Base-by-base conservation (phyloP, 2,329 filamentous ascomycete species). In the Colletotrichum orbiculare region DNA sequence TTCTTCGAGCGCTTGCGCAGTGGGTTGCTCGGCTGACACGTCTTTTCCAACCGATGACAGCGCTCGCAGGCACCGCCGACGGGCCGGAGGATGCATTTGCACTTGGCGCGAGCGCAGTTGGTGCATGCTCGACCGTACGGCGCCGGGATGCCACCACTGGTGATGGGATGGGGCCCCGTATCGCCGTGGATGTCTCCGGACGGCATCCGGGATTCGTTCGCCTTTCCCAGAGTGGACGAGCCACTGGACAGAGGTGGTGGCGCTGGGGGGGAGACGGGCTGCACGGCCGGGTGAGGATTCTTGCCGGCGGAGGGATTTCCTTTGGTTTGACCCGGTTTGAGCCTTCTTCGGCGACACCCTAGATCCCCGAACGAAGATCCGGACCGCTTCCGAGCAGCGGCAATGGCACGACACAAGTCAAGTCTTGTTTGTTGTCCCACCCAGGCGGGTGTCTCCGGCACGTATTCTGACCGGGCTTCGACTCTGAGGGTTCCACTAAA, bases 51-150 rank as follows among this genome's bases (percentile, higher is more conserved):
- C 6, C 80, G 78, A 52, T 76, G 71, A 48, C 81, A 83, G 60
- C 81, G 78, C 54, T 79, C 77, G 61, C 77, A 79, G 9, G 53
- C 66, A 7, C 67, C 57, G 10, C 72, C 74, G 11, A 61, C 69
- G 3, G 69, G 63, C 17, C 74, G 71, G 46, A 78, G 72, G 35
- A 81, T 76, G 67, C 80, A 82, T 71, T 80, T 81, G 71, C 80
- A 80, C 60, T 82, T 82, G 39, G 80, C 79, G 50, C 76, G 78
- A 50, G 76, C 74, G 67, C 80, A 82, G 58, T 76, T 78, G 47
- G 72, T 68, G 55, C 80, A 82, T 8, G 80, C 76, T 39, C 77
- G 75, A 34, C 80, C 79, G 63, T 82, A 79, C 9, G 77, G 76
- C 2, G 77, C 77, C 1, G 77, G 33, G 53, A 66, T 66, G 13